These are phyloP conservation scores for Eucalyptus sideroxylon DNA, from an alignment of 345 rosid genomes.

Conservation along the genomic window DNA sequence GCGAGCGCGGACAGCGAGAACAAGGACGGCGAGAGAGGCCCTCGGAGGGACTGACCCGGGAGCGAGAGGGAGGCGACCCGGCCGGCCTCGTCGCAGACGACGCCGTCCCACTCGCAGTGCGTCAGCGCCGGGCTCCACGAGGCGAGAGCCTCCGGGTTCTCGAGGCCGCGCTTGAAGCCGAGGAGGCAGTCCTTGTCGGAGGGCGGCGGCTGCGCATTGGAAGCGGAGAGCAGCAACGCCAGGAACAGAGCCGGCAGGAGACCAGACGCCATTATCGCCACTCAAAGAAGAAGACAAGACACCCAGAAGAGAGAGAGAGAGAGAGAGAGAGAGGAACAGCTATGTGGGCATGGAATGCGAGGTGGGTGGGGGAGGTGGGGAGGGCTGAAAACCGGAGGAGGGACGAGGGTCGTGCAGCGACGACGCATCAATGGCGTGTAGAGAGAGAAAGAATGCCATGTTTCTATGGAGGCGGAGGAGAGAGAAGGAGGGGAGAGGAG, in stretches of 20 bases:
- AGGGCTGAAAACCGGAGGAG: neutral
- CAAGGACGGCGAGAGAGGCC: constrained; percentile 33
- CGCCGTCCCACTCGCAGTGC: constrained; percentile 73
- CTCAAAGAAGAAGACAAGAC: neutral
- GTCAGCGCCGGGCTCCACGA: constrained; percentile 46
- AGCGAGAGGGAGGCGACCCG: constrained; percentile 38
- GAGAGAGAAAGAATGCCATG: neutral
- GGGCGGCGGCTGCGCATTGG: neutral
- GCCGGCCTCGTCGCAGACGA: constrained; percentile 30
- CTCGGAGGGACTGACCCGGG: constrained; percentile 20
- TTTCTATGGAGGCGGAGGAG: neutral
- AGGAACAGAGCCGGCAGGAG: neutral
- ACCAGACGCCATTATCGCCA: neutral
- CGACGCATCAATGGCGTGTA: neutral
- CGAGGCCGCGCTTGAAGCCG: constrained; percentile 35
- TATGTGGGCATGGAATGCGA: neutral
- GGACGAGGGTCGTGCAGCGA: neutral
- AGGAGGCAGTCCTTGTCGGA: constrained; percentile 28
- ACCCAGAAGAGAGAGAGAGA: neutral
- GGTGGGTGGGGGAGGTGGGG: neutral
- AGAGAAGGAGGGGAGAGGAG: neutral
- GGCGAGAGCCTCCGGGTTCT: constrained; percentile 22
- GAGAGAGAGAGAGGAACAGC: neutral
- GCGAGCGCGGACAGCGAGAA: constrained; percentile 39
- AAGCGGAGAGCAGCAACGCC: neutral